phyloP scores from a whole-genome alignment of 176 grass and related monocot species.

The Carex myosuroides region DNA sequence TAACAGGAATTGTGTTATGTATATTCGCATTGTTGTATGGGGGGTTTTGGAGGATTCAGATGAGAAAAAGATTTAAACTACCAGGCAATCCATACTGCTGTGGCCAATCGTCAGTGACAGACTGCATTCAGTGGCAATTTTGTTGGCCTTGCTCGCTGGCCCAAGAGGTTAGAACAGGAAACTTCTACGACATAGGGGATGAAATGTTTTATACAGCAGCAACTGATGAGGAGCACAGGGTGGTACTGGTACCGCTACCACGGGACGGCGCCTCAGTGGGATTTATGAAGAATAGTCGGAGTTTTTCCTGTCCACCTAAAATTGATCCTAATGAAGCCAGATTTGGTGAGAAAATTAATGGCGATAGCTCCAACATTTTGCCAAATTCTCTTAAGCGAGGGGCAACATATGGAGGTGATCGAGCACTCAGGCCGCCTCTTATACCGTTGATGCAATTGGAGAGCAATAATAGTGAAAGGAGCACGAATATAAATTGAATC shows the following conservation, averaged over 20 bases:
- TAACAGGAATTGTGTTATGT: constrained; percentile 41
- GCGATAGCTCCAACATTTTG: neutral
- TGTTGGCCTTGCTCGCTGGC: constrained; percentile 84
- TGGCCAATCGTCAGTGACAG: constrained; percentile 28
- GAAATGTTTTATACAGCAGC: constrained; percentile 37
- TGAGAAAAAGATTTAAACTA: constrained; percentile 85
- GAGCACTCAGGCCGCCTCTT: constrained; percentile 53
- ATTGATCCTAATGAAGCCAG: constrained; percentile 18
- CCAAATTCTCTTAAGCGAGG: constrained; percentile 1
- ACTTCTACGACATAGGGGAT: constrained; percentile 84
- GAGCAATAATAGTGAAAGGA: neutral
- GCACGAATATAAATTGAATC: neutral
- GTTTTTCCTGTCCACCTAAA: constrained; percentile 66
- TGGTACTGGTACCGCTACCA: constrained; percentile 63
- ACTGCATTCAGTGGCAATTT: constrained; percentile 77
- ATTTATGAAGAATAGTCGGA: constrained; percentile 1
- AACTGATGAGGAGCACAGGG: constrained; percentile 33
- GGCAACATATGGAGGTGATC: constrained; percentile 5
- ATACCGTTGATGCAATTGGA: constrained; percentile 43
- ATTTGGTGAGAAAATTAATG: neutral
- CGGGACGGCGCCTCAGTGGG: constrained; percentile 32
- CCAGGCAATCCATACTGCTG: constrained; percentile 26
- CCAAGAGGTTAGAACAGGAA: constrained; percentile 86
- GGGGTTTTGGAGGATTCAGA: constrained; percentile 81
- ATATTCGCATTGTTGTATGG: constrained; percentile 79